Base-by-base conservation (phyloP, 768 basidiomycete genomes). In the Lactarius vividus region DNA sequence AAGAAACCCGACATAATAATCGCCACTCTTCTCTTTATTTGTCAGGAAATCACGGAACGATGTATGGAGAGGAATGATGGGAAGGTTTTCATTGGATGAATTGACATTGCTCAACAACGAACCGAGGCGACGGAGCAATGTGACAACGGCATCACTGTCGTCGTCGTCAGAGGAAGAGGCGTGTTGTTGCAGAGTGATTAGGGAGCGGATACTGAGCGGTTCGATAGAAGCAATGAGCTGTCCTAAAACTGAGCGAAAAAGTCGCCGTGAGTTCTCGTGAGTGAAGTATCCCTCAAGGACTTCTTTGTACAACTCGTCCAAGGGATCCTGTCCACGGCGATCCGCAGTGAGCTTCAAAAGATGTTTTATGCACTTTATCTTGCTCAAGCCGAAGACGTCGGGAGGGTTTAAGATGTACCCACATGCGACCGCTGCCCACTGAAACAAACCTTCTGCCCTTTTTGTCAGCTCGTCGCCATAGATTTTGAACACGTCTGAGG, bases 41-140 rank as follows among this genome's bases (percentile, higher is more conserved):
- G 58, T 59, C 15, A 59, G 11, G 39, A 59, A 59, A 39, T 59
- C 58, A 2, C 58, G 58, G 58, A 59, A 59, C 3, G 49, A 52
- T 26, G 49, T 52, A 23, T 52, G 49, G 2, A 52, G 23, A 2
- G 60, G 60, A 46, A 33, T 1, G 33, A 61, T 61, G 10, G 60
- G 44, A 31, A 33, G 60, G 13, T 28, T 29, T 23, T 46, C 29
- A 46, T 49, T 23, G 6, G 44, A 11, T 53, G 60, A 35, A 23
- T 40, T 35, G 44, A 61, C 60, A 9, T 61, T 61, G 9, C 46
- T 61, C 10, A 61, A n/a, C 31, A 61, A 35, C 1, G 60, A 61
- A 15, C 60, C 60, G 7, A 61, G 44, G n/a, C 20, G 40, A n/a
- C 46, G 26, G 20, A 61, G 40, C 8, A 53, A 31, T 2, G 0